Evolutionary conservation across 768 basidiomycete genomes (phyloP).

Genomic region (Hemileccinum impolitum): DNA sequence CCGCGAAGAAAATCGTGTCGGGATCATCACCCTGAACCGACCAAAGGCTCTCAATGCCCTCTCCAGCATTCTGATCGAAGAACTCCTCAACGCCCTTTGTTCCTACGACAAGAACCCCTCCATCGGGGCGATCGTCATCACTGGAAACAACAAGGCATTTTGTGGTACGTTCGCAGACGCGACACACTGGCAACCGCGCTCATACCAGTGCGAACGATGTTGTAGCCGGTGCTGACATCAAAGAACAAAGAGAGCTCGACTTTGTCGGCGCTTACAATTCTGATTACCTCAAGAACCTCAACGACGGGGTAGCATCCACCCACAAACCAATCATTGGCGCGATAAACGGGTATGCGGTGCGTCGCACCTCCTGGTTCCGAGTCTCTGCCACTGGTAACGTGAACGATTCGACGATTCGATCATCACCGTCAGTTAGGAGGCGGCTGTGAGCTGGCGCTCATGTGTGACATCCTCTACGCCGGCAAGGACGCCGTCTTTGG

Average conservation of each 20-base stretch:
- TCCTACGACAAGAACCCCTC: slow-evolving; percentile 64
- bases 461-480: slow-evolving; percentile 93
- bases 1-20: slow-evolving; percentile 21
- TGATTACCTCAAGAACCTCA: slow-evolving; percentile 44
- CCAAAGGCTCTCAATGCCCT: slow-evolving; percentile 88
- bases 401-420: too few species aligned
- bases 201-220: too few species aligned
- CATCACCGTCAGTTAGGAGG: slow-evolving; percentile 71
- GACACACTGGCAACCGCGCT: too few species aligned
- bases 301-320: slow-evolving; percentile 45
- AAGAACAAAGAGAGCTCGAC: slow-evolving; percentile 92
- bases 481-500: slow-evolving; percentile 87
- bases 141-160: slow-evolving; percentile 86
- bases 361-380: background rate
- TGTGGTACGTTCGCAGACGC: slow-evolving; percentile 6
- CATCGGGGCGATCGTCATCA: slow-evolving; percentile 85
- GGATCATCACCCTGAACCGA: slow-evolving; percentile 76
- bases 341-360: slow-evolving; percentile 85
- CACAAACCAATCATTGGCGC: slow-evolving; percentile 93
- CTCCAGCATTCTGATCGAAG: slow-evolving; percentile 68
- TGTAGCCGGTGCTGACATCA: slow-evolving; percentile 90
- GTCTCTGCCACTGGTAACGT: background rate
- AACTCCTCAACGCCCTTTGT: slow-evolving; percentile 72
- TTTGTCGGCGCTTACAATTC: slow-evolving; percentile 44
- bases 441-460: slow-evolving; percentile 93